Percentiles rank a stretch among this genome's conserved stretches.
phyloP scores from a whole-genome alignment of 192 early-diverging fungal genomes.

The Jimgerdemannia lactiflua region DNA sequence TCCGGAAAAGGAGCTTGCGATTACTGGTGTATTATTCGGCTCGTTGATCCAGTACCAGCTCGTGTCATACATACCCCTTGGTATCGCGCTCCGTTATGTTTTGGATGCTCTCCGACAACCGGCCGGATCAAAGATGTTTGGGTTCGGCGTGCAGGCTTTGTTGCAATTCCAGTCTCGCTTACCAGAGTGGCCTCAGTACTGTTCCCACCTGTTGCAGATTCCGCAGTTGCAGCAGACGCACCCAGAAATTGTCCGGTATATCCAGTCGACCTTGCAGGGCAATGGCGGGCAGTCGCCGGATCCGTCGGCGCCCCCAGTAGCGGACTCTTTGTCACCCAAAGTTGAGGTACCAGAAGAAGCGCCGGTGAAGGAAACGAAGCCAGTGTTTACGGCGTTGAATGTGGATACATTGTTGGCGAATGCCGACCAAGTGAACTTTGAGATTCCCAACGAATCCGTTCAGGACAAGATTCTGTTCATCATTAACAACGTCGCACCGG shows the following conservation, averaged over 20 bases:
- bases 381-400: slow-evolving; percentile 61
- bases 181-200: slow-evolving; percentile 89
- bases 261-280: slow-evolving; percentile 45
- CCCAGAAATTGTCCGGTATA: slow-evolving; percentile 69
- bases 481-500: slow-evolving; percentile 91
- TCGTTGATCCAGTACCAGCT: slow-evolving; percentile 86
- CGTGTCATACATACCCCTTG: slow-evolving; percentile 73
- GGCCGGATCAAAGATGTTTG: slow-evolving; percentile 77
- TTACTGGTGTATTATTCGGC: slow-evolving; percentile 92
- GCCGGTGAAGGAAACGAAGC: slow-evolving; percentile 11
- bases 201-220: slow-evolving; percentile 79
- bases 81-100: slow-evolving; percentile 88
- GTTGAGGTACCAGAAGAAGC: slow-evolving; percentile 11
- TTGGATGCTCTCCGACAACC: slow-evolving; percentile 82
- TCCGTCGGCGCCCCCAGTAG: slow-evolving; percentile 1
- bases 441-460: slow-evolving; percentile 33
- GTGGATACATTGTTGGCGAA: slow-evolving; percentile 51
- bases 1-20: slow-evolving; percentile 85
- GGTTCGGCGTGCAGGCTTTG: slow-evolving; percentile 87
- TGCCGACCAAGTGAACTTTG: slow-evolving; percentile 40
- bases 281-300: slow-evolving; percentile 13
- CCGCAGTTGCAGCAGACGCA: slow-evolving; percentile 73
- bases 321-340: neutral
- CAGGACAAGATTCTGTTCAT: slow-evolving; percentile 97
- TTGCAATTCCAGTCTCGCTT: slow-evolving; percentile 81